Evolutionary conservation across 495 filamentous ascomycete species (phyloP).

Genomic region (Hypoxylon lienhwacheense): DNA sequence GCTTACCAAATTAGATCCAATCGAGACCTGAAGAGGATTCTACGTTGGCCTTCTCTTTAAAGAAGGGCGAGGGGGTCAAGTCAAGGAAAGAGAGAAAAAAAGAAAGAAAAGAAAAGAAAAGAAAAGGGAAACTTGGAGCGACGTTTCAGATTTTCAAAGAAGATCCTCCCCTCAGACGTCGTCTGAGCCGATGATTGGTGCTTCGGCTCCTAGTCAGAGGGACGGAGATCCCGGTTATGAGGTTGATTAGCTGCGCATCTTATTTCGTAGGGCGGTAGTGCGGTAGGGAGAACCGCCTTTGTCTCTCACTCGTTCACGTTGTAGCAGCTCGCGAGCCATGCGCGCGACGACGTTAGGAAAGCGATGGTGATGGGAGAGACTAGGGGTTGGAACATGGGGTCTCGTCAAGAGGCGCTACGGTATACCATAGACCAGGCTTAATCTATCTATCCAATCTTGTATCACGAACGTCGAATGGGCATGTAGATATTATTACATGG

Average conservation of each 20-base stretch:
- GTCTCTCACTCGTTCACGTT: too few relatives aligned
- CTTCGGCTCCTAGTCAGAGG: slow-evolving; percentile 10
- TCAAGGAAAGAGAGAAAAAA: background rate
- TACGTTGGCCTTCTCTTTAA: slow-evolving; percentile 12
- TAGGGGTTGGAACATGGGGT: background rate
- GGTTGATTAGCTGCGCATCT: slow-evolving; percentile 31
- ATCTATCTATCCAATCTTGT: background rate
- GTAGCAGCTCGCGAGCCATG: slow-evolving; percentile 3
- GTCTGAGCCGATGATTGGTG: slow-evolving; percentile 23
- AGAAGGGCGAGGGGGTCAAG: too few relatives aligned
- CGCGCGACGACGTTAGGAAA: too few relatives aligned
- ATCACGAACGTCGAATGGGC: too few relatives aligned
- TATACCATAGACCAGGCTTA: too few relatives aligned
- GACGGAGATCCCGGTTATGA: slow-evolving; percentile 13
- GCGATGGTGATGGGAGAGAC: background rate
- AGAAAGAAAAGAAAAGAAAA: background rate
- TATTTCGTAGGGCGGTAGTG: slow-evolving; percentile 18
- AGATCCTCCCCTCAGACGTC: slow-evolving; percentile 18
- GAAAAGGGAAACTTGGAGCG: slow-evolving; percentile 23
- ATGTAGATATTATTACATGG: too few relatives aligned
- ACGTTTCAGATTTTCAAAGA: slow-evolving; percentile 34
- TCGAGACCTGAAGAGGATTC: too few relatives aligned
- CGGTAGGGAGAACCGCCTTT: too few relatives aligned
- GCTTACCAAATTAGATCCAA: too few relatives aligned
- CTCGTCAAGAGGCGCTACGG: background rate